phyloP scores from a whole-genome alignment of 1,284 basidiomycete genomes.

The Naganishia albida region DNA sequence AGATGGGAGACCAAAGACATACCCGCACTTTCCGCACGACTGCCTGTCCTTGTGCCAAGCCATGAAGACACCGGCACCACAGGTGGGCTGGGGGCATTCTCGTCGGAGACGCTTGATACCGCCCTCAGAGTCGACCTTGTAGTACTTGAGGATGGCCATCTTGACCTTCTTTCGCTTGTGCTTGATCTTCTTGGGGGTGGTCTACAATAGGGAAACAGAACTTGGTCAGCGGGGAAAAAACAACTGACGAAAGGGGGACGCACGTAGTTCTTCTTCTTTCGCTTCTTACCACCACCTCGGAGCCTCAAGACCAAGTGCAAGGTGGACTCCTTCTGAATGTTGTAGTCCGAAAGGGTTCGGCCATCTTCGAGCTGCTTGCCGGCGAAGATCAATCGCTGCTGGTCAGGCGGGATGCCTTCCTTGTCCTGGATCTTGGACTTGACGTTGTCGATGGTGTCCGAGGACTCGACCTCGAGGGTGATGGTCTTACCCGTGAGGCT shows the following conservation, averaged over 20 bases:
- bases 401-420: constrained; percentile 80
- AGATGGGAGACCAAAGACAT: constrained; percentile 6
- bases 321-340: constrained; percentile 95
- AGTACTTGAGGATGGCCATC: constrained; percentile 98
- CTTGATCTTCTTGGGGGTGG: constrained; percentile 98
- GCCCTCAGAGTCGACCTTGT: constrained; percentile 96
- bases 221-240: constrained; percentile 11
- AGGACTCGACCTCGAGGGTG: constrained; percentile 83
- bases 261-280: constrained; percentile 98
- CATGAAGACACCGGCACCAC: constrained; percentile 96
- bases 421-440: constrained; percentile 96
- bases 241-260: constrained; percentile 30
- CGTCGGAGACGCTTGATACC: constrained; percentile 99
- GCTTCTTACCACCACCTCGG: constrained; percentile 86
- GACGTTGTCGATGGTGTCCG: constrained; percentile 97
- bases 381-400: constrained; percentile 97
- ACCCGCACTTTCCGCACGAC: constrained; percentile 90
- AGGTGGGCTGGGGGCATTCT: constrained; percentile 78
- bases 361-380: constrained; percentile 98
- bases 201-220: constrained; percentile 59
- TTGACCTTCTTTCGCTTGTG: constrained; percentile 99
- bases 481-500: constrained; percentile 99
- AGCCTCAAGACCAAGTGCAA: constrained; percentile 91
- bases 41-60: constrained; percentile 93
- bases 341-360: constrained; percentile 85